Evolutionary conservation across 805 yeast species (phyloP).

Genomic region (Metschnikowia amazonensis): DNA sequence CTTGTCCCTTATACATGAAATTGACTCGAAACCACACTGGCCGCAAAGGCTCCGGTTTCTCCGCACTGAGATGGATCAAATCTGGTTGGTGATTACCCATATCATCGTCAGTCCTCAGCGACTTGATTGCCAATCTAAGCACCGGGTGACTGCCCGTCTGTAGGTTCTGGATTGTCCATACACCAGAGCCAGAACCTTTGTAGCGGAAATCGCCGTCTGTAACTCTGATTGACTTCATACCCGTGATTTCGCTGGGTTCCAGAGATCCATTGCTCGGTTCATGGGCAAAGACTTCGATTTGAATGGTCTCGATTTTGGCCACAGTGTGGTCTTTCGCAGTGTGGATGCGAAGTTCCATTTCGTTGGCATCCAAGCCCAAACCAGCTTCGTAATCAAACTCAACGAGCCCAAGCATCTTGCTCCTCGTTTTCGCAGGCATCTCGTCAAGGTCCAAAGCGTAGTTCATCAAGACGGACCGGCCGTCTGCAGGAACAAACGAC

Average conservation of each 20-base stretch:
- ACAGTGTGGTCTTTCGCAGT: conserved; percentile 33
- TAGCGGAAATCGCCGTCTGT: conserved; percentile 76
- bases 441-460: conserved; percentile 55
- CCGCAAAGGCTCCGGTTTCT: conserved; percentile 7
- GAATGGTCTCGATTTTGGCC: conserved; percentile 30
- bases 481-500: conserved; percentile 87
- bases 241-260: conserved; percentile 19
- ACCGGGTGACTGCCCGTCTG: conserved; percentile 65
- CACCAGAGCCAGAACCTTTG: conserved; percentile 49
- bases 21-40: conserved; percentile 44
- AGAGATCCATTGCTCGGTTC: conserved; percentile 7
- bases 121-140: conserved; percentile 53
- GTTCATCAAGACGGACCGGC: conserved; percentile 55
- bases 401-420: conserved; percentile 47
- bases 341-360: conserved; percentile 58
- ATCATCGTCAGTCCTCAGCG: not conserved
- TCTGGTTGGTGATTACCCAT: not conserved
- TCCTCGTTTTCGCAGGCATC: conserved; percentile 19
- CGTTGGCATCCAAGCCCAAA: conserved; percentile 49
- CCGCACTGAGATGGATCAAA: not conserved
- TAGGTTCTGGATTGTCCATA: conserved; percentile 60
- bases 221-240: conserved; percentile 54
- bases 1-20: conserved; percentile 60
- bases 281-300: conserved; percentile 25
- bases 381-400: conserved; percentile 52